Base-by-base conservation (phyloP, 768 basidiomycete species). In the Sporobolomyces roseus region DNA sequence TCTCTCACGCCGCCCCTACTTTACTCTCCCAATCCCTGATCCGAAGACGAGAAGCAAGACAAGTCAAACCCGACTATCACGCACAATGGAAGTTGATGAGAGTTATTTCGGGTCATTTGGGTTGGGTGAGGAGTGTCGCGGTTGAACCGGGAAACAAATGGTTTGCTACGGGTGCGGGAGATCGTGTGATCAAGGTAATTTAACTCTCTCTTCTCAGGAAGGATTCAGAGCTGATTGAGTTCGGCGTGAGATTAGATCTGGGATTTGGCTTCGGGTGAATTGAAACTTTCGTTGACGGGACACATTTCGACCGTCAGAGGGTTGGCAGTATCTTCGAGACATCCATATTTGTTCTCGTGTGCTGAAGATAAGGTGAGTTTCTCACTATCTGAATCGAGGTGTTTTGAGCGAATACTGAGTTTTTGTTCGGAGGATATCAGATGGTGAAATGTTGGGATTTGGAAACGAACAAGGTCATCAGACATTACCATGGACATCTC, bases 391-490 rank as follows among this genome's bases (percentile, higher is more conserved):
- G 38, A 41, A 41, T 9, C 38, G 38, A 41, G 38, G 38, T 9
- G 17, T 33, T 50, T 35, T 9, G 41, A 23, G 27, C 33, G 27
- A 4, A 2, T 45, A 2, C n/a, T 3, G 3, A 10, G 12, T 1
- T 14, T 12, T 2, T 9, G 7, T 6, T 30, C 30, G 10, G n/a
- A 9, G n/a, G 17, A 4, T 53, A 4, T 32, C 77, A 96, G 92
- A 98, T 97, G 96, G 96, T 99, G 41, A 98, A 97, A 81, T 98
- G 96, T 75, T 98, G 96, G 96, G 96, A 99, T 76, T 81, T 99
- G 56, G 96, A 99, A 79, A 88, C 90, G 32, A 99, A 99, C 83
- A 99, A 98, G 79, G 94, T 98, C 67, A 99, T 99, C 63, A 85
- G 96, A 25, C 93, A 97, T 79, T 98, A 99, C 77, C 96, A 99